phyloP scores from a whole-genome alignment of 116 monocot species.

The Trichopus zeylanicus region DNA sequence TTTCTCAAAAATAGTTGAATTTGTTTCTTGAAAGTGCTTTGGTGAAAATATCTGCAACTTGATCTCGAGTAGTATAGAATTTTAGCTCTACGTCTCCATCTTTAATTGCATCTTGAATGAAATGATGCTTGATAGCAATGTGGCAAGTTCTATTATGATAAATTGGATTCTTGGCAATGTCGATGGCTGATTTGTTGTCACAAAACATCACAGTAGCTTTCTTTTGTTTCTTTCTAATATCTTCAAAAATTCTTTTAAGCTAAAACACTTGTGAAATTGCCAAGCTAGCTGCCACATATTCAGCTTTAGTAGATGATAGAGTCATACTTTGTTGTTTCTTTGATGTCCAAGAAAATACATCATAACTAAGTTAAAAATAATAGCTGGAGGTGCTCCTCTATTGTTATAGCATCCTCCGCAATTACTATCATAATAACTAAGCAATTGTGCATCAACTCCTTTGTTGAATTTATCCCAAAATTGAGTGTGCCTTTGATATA shows the following conservation, averaged over 20 bases:
- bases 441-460: not conserved
- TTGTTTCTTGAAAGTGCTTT: too few relatives aligned
- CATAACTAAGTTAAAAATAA: not conserved
- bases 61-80: too few relatives aligned
- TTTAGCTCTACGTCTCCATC: too few relatives aligned
- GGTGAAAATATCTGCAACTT: too few relatives aligned
- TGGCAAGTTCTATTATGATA: slow-evolving; percentile 8
- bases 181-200: slow-evolving; percentile 12
- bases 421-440: slow-evolving; percentile 1
- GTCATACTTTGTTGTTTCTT: slow-evolving; percentile 2
- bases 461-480: not conserved
- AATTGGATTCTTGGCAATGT: slow-evolving; percentile 11
- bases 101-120: slow-evolving; percentile 3
- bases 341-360: slow-evolving; percentile 3
- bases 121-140: slow-evolving; percentile 5
- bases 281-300: slow-evolving; percentile 2
- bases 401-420: not conserved
- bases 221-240: not conserved
- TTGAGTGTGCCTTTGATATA: not conserved
- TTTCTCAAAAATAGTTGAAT: too few relatives aligned
- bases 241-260: not conserved
- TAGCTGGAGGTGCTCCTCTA: not conserved
- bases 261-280: slow-evolving; percentile 1
- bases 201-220: not conserved
- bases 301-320: slow-evolving; percentile 4